Evolutionary conservation across 73 alveolate genomes (phyloP), one percentile per base, ranked within the genome.

Genomic region (Paramecium sonneborni): DNA sequence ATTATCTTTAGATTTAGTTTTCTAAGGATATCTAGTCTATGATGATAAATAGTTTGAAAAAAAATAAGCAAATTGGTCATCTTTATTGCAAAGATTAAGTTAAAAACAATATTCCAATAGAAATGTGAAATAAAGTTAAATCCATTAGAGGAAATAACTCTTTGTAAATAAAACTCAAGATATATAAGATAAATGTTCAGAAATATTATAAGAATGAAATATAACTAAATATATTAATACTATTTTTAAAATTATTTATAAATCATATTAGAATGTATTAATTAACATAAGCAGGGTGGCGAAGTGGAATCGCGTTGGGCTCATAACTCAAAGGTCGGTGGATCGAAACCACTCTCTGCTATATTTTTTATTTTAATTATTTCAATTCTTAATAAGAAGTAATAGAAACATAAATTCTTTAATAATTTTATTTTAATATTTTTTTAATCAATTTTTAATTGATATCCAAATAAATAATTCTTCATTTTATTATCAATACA

Each of bases 271-370:
- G 24, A 28, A 62, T 24, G 1, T 11, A 26, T 30, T 12, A 23
- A 24, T 14, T 26, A 62, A 62, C 84, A 58, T 20, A 56, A 88
- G 94, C 94, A 88, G 94, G 94, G 99, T 96, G 99, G 99, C 99
- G 99, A 98, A 97, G 99, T 96, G 99, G 99, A 95, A 97, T 98
- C 99, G 99, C 97, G 98, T 98, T 97, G 96, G 99, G 99, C 99
- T 97, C 99, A 97, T 97, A 97, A 97, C 99, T 98, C 96, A 97
- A 98, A 96, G 99, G 99, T 95, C 99, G 99, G 98, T 96, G 99
- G 99, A 97, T 97, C 99, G 99, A 97, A 97, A 97, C 99, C 99
- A 96, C 98, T 97, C 99, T 96, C 94, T 88, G 94, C 94, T 88
- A 88, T 28, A 86, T 62, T 58, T 86, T 86, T 86, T 86, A 62